A percentile compares a stretch with the other conserved stretches of the same genome.
phyloP scores from a whole-genome alignment of 2,329 filamentous ascomycete species.

The Fusarium nelsonii region DNA sequence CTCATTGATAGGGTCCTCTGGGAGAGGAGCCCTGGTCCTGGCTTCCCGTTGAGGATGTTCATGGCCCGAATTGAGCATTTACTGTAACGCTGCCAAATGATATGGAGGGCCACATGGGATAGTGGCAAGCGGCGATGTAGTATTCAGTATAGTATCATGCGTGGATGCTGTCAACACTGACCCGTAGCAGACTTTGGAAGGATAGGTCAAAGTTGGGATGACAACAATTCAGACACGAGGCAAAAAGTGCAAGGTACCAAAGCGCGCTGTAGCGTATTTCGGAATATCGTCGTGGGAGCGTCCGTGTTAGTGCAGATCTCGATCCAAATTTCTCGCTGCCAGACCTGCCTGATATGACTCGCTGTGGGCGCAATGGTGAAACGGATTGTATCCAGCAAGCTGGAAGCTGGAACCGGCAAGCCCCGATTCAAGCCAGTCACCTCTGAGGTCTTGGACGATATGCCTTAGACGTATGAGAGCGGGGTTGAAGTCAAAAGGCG shows the following conservation, averaged over 20 bases:
- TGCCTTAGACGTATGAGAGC: slow-evolving; percentile 26
- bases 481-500: slow-evolving; percentile 16
- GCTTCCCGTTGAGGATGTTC: slow-evolving; percentile 32
- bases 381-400: slow-evolving; percentile 34
- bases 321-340: slow-evolving; percentile 43
- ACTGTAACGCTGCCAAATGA: slow-evolving; percentile 37
- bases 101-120: slow-evolving; percentile 33
- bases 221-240: slow-evolving; percentile 35
- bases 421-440: slow-evolving; percentile 33
- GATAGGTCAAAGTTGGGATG: slow-evolving; percentile 40
- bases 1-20: slow-evolving; percentile 1
- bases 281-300: slow-evolving; percentile 36
- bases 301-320: slow-evolving; percentile 48
- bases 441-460: slow-evolving; percentile 17
- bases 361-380: slow-evolving; percentile 40
- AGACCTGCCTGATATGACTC: slow-evolving; percentile 47
- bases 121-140: slow-evolving; percentile 13
- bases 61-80: slow-evolving; percentile 28
- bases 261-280: slow-evolving; percentile 25
- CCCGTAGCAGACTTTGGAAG: slow-evolving; percentile 16
- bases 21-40: slow-evolving; percentile 29
- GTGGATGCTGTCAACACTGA: slow-evolving; percentile 22
- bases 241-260: slow-evolving; percentile 37
- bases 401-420: slow-evolving; percentile 36
- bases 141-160: neutral